Conservation (phyloP, 2,329 filamentous ascomycete species). For the Hypoxylon sp. region DNA sequence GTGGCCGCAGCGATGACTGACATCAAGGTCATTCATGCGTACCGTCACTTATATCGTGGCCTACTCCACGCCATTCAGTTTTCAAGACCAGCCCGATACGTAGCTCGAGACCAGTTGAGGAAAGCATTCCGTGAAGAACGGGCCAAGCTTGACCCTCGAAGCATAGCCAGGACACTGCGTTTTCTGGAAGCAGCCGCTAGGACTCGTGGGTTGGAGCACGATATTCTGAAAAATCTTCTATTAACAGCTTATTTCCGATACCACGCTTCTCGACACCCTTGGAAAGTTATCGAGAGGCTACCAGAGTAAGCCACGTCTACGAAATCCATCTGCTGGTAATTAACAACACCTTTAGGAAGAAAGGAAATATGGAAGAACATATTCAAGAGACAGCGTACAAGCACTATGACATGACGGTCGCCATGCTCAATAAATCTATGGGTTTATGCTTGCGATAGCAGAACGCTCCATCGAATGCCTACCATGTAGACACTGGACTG, state of each 20-base stretch:
- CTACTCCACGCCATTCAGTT: constrained; percentile 80
- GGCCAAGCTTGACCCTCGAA: constrained; percentile 63
- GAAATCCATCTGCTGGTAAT: constrained; percentile 4
- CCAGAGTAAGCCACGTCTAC: constrained; percentile 28
- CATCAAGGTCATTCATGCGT: constrained; percentile 71
- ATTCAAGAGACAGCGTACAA: constrained; percentile 60
- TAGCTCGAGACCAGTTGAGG: constrained; percentile 72
- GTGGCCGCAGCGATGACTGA: constrained; percentile 51
- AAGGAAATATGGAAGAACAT: constrained; percentile 37
- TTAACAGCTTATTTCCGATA: constrained; percentile 61
- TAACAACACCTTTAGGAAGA: constrained; percentile 42
- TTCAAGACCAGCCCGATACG: constrained; percentile 76
- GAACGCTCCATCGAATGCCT: constrained; percentile 18
- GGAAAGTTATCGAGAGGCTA: constrained; percentile 48
- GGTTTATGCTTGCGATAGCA: constrained; percentile 71
- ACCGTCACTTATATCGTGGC: constrained; percentile 77
- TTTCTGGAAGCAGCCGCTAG: constrained; percentile 77
- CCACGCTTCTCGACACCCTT: constrained; percentile 48
- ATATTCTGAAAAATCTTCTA: constrained; percentile 78
- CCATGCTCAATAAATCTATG: constrained; percentile 82
- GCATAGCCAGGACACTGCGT: constrained; percentile 75
- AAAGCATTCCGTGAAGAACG: constrained; percentile 69
- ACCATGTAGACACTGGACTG: background rate
- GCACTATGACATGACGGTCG: constrained; percentile 78
- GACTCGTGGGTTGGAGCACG: constrained; percentile 78